Percentiles rank a stretch among this genome's conserved stretches.
These are phyloP conservation scores for Dactylis glomerata DNA, from an alignment of 176 grass and related monocot species.

Conservation along the genomic window DNA sequence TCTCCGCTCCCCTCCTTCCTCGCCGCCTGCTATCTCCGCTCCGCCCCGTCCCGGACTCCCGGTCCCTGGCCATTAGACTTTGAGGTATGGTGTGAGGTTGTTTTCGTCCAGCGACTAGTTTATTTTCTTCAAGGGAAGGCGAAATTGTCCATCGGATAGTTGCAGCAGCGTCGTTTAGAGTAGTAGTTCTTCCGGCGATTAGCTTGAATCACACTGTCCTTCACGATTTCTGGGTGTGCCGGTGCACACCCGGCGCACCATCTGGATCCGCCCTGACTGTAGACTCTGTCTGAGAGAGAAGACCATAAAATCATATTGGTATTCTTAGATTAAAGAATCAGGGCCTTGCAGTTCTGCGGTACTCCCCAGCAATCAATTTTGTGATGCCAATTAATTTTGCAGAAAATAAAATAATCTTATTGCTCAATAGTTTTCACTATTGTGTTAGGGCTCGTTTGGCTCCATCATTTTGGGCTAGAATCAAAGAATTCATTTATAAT, in stretches of 20 bases:
- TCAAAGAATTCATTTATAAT: too few relatives aligned
- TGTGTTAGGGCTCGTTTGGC: too few relatives aligned
- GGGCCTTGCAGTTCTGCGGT: not conserved
- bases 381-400: not conserved
- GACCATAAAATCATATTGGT: not conserved
- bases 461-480: too few relatives aligned
- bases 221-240: not conserved
- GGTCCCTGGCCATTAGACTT: not conserved
- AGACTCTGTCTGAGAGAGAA: not conserved
- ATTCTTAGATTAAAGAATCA: not conserved
- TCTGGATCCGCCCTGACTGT: conserved; percentile 7
- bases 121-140: not conserved
- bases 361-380: not conserved
- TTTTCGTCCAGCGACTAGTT: not conserved
- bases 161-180: not conserved
- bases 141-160: not conserved
- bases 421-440: not conserved
- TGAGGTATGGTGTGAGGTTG: not conserved
- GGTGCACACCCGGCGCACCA: not conserved
- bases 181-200: not conserved
- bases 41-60: too few relatives aligned
- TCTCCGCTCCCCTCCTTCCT: not conserved
- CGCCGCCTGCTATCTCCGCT: not conserved
- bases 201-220: not conserved
- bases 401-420: not conserved